Conservation (phyloP, 2,329 filamentous ascomycete genomes). For the Pezicula radicicola region DNA sequence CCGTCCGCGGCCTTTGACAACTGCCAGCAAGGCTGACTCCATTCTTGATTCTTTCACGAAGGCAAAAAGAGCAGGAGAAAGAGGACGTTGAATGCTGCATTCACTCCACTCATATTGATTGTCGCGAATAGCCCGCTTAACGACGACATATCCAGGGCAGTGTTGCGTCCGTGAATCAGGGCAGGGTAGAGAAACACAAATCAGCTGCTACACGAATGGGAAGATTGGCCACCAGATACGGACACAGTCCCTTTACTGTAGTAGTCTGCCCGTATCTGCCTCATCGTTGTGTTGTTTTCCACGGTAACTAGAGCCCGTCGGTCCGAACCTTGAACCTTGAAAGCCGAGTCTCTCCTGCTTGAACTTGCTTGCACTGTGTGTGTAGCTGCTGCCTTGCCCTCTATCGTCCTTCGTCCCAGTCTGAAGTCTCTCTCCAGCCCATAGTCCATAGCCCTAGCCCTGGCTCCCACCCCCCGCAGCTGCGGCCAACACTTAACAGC, state of each 20-base stretch:
- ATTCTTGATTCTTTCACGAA: background rate
- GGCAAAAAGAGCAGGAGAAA: background rate
- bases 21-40: background rate
- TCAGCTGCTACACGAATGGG: background rate
- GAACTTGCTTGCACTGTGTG: background rate
- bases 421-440: background rate
- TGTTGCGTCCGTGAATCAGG: background rate
- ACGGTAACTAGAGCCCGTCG: slow-evolving; percentile 2
- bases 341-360: background rate
- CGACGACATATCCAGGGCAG: background rate
- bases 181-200: background rate
- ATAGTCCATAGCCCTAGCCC: slow-evolving; percentile 10
- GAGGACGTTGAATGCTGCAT: background rate
- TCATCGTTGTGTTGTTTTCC: background rate
- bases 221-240: background rate
- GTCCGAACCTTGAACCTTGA: slow-evolving; percentile 7
- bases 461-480: slow-evolving; percentile 1
- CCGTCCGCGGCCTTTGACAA: background rate
- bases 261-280: background rate
- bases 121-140: background rate
- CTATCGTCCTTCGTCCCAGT: background rate
- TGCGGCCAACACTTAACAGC: background rate
- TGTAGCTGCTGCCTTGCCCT: background rate
- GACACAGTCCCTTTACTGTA: background rate
- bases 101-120: background rate